Evolutionary conservation across 2,329 filamentous ascomycete species (phyloP).

Genomic region (Penicillium sp.): DNA sequence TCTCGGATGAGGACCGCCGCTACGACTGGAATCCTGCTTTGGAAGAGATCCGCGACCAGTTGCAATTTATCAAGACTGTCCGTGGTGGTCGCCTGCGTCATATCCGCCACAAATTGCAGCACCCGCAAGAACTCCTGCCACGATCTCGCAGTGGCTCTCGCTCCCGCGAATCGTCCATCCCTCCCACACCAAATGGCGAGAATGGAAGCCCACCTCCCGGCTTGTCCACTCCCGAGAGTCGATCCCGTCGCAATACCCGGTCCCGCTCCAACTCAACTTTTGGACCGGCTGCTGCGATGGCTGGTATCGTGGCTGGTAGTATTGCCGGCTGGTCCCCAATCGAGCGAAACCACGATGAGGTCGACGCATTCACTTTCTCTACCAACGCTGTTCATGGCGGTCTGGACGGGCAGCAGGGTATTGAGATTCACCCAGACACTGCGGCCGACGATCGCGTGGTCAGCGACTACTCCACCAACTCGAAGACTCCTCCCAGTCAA

Average conservation of each 20-base stretch:
- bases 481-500: constrained; percentile 48
- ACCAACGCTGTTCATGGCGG: constrained; percentile 40
- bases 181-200: constrained; percentile 59
- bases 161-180: constrained; percentile 48
- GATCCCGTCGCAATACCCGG: constrained; percentile 51
- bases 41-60: constrained; percentile 64
- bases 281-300: constrained; percentile 65
- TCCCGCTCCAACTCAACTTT: constrained; percentile 62
- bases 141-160: constrained; percentile 47
- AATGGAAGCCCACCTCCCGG: constrained; percentile 37
- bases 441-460: constrained; percentile 49
- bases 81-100: constrained; percentile 63
- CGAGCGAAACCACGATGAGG: constrained; percentile 46
- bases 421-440: constrained; percentile 52
- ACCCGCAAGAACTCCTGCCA: constrained; percentile 53
- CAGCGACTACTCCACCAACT: constrained; percentile 35
- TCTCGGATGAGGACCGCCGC: constrained; percentile 50
- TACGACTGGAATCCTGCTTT: constrained; percentile 62
- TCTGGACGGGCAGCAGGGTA: constrained; percentile 44
- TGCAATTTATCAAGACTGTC: constrained; percentile 64
- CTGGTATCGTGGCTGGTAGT: constrained; percentile 66
- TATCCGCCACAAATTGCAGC: constrained; percentile 62
- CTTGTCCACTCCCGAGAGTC: constrained; percentile 58
- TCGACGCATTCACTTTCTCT: constrained; percentile 43
- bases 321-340: constrained; percentile 66